Conservation (phyloP, 2,329 filamentous ascomycete species). For the Hymenoscyphus albidus region DNA sequence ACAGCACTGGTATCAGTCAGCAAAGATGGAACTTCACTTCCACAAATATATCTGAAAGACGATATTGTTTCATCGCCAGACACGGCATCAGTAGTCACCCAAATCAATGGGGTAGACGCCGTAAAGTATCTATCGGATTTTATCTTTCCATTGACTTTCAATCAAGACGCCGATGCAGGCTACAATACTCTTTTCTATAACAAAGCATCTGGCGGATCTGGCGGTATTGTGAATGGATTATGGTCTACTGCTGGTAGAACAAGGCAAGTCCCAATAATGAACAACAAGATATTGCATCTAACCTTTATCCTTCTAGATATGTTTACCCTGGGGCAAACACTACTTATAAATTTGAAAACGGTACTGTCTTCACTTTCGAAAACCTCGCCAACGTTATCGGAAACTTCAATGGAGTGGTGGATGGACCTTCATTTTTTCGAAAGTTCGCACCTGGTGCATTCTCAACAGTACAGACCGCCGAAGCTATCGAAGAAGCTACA, state of each 20-base stretch:
- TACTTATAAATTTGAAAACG: slow-evolving; percentile 40
- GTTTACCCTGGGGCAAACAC: slow-evolving; percentile 40
- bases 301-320: slow-evolving; percentile 21
- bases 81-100: slow-evolving; percentile 44
- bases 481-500: slow-evolving; percentile 3
- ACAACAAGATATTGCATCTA: background rate
- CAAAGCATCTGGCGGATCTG: slow-evolving; percentile 28
- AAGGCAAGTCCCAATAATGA: slow-evolving; percentile 26
- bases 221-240: slow-evolving; percentile 31
- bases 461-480: slow-evolving; percentile 15
- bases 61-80: slow-evolving; percentile 43
- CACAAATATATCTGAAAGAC: slow-evolving; percentile 52
- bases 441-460: slow-evolving; percentile 19
- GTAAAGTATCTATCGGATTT: slow-evolving; percentile 46
- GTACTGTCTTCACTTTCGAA: slow-evolving; percentile 34
- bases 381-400: slow-evolving; percentile 38
- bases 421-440: slow-evolving; percentile 30
- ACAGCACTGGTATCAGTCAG: slow-evolving; percentile 57
- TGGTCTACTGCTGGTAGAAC: slow-evolving; percentile 38
- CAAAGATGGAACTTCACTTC: slow-evolving; percentile 53
- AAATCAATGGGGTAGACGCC: slow-evolving; percentile 56
- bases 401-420: slow-evolving; percentile 31
- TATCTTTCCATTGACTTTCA: slow-evolving; percentile 36
- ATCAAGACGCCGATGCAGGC: slow-evolving; percentile 41
- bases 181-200: slow-evolving; percentile 43